phyloP scores from a whole-genome alignment of 805 yeast genomes.

The Wickerhamomyces subpelliculosus region DNA sequence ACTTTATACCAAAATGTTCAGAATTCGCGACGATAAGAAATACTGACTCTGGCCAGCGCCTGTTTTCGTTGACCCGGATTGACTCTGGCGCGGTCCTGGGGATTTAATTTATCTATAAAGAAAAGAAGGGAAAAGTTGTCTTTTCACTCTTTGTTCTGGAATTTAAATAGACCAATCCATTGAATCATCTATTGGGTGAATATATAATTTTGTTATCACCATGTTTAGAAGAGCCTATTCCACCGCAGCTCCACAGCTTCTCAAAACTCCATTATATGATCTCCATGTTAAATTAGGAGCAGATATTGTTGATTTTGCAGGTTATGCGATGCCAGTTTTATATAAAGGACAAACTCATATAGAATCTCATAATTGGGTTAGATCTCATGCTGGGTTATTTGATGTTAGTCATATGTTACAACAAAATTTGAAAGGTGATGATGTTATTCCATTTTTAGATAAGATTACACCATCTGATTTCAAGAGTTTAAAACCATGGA shows the following conservation, averaged over 20 bases:
- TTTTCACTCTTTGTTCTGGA: no score
- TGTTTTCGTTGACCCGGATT: no score
- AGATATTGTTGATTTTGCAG: constrained; percentile 93
- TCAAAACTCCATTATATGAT: constrained; percentile 73
- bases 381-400: constrained; percentile 80
- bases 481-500: constrained; percentile 42
- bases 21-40: no score
- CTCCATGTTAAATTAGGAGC: constrained; percentile 76
- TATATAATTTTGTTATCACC: no score
- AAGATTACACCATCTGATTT: constrained; percentile 87
- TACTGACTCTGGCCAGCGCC: no score
- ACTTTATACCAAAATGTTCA: background rate
- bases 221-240: constrained; percentile 12
- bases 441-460: constrained; percentile 62
- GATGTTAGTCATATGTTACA: constrained; percentile 98
- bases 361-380: constrained; percentile 93
- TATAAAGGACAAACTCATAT: constrained; percentile 82
- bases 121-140: no score
- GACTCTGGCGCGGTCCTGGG: no score
- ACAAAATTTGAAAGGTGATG: constrained; percentile 68
- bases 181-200: no score
- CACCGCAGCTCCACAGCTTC: constrained; percentile 12
- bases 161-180: no score
- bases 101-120: no score
- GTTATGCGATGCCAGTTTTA: constrained; percentile 91